These are phyloP conservation scores for Teunomyces kruisii DNA, from an alignment of 805 yeast species.

Conservation along the genomic window DNA sequence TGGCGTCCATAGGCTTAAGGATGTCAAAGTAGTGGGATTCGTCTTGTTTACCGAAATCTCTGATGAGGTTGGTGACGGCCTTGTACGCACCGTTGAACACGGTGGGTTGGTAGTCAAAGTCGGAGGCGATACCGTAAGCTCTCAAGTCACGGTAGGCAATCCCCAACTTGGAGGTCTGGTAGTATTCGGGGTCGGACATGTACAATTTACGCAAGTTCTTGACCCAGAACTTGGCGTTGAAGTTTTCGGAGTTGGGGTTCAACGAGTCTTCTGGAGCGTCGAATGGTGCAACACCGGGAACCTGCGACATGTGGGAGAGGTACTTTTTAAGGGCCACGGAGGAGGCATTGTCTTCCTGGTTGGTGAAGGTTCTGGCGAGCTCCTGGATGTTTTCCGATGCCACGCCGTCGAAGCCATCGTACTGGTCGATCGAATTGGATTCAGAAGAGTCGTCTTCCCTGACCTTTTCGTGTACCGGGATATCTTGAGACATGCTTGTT, in stretches of 20 bases:
- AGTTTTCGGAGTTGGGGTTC: conserved; percentile 58
- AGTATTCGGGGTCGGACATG: conserved; percentile 57
- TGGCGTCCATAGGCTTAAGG: conserved; percentile 29
- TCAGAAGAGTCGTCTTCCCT: background rate
- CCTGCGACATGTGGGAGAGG: conserved; percentile 49
- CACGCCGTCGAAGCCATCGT: conserved; percentile 9
- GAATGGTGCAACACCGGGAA: conserved; percentile 46
- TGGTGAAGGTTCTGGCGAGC: conserved; percentile 24
- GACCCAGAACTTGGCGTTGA: conserved; percentile 63
- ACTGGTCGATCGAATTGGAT: conserved; percentile 1
- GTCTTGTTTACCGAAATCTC: conserved; percentile 14
- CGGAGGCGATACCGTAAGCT: conserved; percentile 64
- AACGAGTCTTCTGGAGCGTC: conserved; percentile 32
- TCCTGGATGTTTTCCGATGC: conserved; percentile 17
- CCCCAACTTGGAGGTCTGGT: conserved; percentile 60
- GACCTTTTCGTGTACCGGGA: background rate
- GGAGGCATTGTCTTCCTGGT: conserved; percentile 2
- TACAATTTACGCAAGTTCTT: conserved; percentile 56
- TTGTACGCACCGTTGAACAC: conserved; percentile 42
- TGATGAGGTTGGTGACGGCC: conserved; percentile 12
- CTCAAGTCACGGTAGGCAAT: conserved; percentile 55
- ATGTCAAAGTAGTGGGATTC: conserved; percentile 25
- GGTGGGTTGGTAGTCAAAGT: conserved; percentile 63
- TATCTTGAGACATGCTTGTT: background rate
- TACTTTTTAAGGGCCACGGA: conserved; percentile 29